phyloP scores from a whole-genome alignment of 768 basidiomycete species.

The Boletellus ananiceps region DNA sequence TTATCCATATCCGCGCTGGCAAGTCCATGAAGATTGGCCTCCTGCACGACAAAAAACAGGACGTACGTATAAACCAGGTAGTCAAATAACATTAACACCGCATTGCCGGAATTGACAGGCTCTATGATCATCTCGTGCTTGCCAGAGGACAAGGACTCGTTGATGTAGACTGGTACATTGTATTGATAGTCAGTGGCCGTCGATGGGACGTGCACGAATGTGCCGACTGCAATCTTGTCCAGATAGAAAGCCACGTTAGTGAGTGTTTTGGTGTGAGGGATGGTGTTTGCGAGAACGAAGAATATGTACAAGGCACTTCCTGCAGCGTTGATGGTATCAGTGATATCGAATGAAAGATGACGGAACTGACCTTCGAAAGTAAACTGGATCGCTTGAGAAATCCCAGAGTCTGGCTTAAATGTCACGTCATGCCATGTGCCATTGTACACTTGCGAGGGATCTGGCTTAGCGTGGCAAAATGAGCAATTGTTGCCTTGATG shows the following conservation, averaged over 20 bases:
- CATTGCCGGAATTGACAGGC: background rate
- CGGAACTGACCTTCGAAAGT: conserved; percentile 8
- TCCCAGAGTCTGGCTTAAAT: background rate
- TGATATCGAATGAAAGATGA: background rate
- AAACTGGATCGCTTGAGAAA: conserved; percentile 5
- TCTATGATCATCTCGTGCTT: conserved; percentile 9
- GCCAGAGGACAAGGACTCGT: conserved; percentile 1
- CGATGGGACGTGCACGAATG: conserved; percentile 1
- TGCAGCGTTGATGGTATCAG: background rate
- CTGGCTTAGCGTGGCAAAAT: background rate
- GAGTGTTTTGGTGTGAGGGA: background rate
- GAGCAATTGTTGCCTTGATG: conserved; percentile 3
- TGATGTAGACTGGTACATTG: conserved; percentile 13
- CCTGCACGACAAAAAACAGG: background rate
- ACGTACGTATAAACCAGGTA: conserved; percentile 18
- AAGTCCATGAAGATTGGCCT: background rate
- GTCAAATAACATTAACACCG: conserved; percentile 14
- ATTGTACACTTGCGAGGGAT: conserved; percentile 5
- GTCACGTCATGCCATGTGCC: conserved; percentile 20
- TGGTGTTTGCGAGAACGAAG: conserved; percentile 12
- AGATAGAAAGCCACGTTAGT: conserved; percentile 8
- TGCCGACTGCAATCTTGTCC: background rate
- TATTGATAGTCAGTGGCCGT: conserved; percentile 6
- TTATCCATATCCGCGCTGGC: conserved; percentile 1
- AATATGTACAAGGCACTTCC: conserved; percentile 18